Evolutionary conservation across 2,329 filamentous ascomycete genomes (phyloP).

Genomic region (Trichoderma sp.): DNA sequence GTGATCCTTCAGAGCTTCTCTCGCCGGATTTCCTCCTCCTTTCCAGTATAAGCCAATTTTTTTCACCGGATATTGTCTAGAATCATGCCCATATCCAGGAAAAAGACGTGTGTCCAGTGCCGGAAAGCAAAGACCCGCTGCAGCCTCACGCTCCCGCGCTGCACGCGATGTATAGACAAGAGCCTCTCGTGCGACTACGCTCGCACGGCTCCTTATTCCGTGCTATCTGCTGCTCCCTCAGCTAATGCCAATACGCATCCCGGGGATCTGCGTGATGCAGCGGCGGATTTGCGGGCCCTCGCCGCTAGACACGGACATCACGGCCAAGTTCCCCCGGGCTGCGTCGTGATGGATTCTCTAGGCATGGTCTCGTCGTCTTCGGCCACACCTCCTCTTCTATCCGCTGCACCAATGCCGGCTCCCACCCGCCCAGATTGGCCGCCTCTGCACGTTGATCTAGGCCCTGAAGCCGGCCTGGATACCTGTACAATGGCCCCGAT

Average conservation of each 20-base stretch:
- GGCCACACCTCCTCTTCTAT: not conserved
- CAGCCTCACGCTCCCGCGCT: slow-evolving; percentile 16
- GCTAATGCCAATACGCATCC: not conserved
- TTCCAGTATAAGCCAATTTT: not conserved
- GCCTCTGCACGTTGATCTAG: not conserved
- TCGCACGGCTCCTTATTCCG: not conserved
- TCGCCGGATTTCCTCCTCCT: not conserved
- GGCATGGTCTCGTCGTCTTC: not conserved
- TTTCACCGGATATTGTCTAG: not conserved
- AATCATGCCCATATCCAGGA: slow-evolving; percentile 22
- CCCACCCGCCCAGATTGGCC: not conserved
- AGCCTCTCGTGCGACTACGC: slow-evolving; percentile 19
- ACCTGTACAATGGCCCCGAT: not conserved
- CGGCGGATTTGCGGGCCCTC: not conserved
- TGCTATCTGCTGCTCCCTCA: not conserved
- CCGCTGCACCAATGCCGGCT: not conserved
- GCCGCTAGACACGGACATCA: not conserved
- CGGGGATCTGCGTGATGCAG: not conserved
- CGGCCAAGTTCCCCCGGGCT: not conserved
- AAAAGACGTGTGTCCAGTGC: slow-evolving; percentile 23
- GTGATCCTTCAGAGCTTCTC: not conserved
- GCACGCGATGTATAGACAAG: slow-evolving; percentile 18
- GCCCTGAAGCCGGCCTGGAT: not conserved
- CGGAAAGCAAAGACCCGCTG: slow-evolving; percentile 21
- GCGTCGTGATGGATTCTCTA: not conserved